Base-by-base conservation (phyloP, 306 rosid genomes). In the Ammopiptanthus mongolicus region DNA sequence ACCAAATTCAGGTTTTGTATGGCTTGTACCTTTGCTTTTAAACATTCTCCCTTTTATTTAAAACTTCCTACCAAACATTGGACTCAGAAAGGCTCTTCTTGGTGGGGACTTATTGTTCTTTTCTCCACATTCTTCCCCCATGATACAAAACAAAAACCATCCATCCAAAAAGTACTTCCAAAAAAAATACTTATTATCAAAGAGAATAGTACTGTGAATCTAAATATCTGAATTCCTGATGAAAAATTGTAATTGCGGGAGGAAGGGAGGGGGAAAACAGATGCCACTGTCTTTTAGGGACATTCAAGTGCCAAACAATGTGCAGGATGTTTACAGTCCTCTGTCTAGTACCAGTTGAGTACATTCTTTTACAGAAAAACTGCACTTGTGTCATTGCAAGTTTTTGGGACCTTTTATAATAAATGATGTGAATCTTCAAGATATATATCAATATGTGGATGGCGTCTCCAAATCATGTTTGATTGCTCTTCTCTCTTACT, bases 101-200 rank as follows among this genome's bases (percentile, higher is more conserved):
- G 64, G 95, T 87, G 86, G 91, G 88, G 86, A 71, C 83, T 77
- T 42, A 72, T 74, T 46, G 74, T 79, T 80, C n/a, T 71, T 84
- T 80, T 86, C 81, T 71, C 63, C 82, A 79, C 87, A 67, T 90
- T 88, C 88, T 62, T 77, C 74, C 79, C 82, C 66, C 65, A 48
- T 53, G 50, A 72, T 75, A 74, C 74, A 76, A 77, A 80, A 84
- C 87, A 82, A 74, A 80, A 80, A 78, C 42, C 71, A 62, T 52
- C 39, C 65, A 59, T 65, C 65, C 71, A 78, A 69, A 60, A 55
- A 78, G 71, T 69, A 36, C 84, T 29, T 31, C 11, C 21, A 6
- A 55, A 36, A 18, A 2, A 82, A 7, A 37, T 8, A 63, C 46
- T 78, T 50, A 65, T 71, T 65, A 31, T 67, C 53, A 15, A 22